These are phyloP conservation scores for Diaporthe humulicola DNA, from an alignment of 2,329 filamentous ascomycete genomes.

Conservation along the genomic window DNA sequence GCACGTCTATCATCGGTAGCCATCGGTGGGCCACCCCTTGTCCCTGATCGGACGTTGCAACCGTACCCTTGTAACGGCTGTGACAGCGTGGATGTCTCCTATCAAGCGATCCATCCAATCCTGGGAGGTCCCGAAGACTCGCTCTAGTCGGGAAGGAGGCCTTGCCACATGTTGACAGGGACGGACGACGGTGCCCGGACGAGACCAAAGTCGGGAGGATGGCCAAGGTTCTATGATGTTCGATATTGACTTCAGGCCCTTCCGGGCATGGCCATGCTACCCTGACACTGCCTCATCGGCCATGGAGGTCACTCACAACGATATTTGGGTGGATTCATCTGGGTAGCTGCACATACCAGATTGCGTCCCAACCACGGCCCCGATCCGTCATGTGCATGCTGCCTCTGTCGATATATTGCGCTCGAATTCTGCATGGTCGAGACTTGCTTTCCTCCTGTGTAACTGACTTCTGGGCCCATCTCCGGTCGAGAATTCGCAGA, in stretches of 20 bases:
- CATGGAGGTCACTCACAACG: not conserved
- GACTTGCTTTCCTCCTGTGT: not conserved
- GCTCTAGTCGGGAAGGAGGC: not conserved
- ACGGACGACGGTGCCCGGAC: slow-evolving; percentile 18
- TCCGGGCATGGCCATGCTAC: not conserved
- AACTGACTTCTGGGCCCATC: not conserved
- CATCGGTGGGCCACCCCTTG: slow-evolving; percentile 6
- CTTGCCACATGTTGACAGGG: slow-evolving; percentile 21
- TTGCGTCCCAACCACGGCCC: not conserved
- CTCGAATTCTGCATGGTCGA: not conserved
- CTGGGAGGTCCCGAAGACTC: slow-evolving; percentile 7
- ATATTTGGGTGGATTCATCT: not conserved
- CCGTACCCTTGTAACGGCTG: not conserved
- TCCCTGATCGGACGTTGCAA: slow-evolving; percentile 19
- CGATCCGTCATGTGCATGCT: not conserved
- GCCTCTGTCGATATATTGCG: slow-evolving; percentile 24
- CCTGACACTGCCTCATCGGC: not conserved
- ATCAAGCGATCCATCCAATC: slow-evolving; percentile 1
- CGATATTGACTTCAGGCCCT: not conserved
- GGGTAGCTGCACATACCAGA: not conserved
- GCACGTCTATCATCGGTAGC: not conserved
- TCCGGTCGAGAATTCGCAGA: not conserved
- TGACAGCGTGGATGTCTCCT: not conserved
- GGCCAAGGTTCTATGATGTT: not conserved
- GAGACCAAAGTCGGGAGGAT: not conserved